Evolutionary conservation across 2,329 filamentous ascomycete species (phyloP).

Genomic region (Mycogone perniciosa): DNA sequence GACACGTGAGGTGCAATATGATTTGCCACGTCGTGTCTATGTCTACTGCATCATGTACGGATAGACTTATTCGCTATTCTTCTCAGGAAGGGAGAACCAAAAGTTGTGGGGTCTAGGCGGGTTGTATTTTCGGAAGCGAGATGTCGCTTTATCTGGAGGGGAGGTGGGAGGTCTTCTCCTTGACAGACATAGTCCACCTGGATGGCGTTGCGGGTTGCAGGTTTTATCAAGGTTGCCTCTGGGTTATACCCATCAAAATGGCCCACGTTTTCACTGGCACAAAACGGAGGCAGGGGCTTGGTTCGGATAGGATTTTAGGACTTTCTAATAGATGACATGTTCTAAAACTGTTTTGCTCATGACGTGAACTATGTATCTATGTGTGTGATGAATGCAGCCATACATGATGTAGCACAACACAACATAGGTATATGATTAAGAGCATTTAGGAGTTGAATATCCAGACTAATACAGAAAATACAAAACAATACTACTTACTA

Average conservation of each 20-base stretch:
- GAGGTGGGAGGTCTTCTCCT: constrained; percentile 13
- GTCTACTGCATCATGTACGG: constrained; percentile 32
- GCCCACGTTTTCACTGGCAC: constrained; percentile 29
- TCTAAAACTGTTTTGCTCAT: constrained; percentile 12
- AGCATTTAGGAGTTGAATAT: too few species aligned
- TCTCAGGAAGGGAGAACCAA: constrained; percentile 31
- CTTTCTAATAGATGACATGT: constrained; percentile 29
- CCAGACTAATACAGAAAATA: too few species aligned
- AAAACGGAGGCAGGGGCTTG: constrained; percentile 27
- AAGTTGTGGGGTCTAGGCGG: constrained; percentile 28
- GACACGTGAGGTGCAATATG: constrained; percentile 17
- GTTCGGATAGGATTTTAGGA: constrained; percentile 24
- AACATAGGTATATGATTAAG: background rate
- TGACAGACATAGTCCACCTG: constrained; percentile 19
- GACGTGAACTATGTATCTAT: background rate
- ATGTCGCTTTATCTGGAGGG: constrained; percentile 6
- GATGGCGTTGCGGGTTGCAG: constrained; percentile 35
- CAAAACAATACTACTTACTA: too few species aligned
- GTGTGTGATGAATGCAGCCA: background rate
- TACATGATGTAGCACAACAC: background rate
- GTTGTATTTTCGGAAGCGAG: constrained; percentile 12
- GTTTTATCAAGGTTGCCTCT: constrained; percentile 35
- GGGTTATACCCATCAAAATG: constrained; percentile 36
- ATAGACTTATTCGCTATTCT: constrained; percentile 37
- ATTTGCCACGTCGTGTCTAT: constrained; percentile 21